A percentile compares a stretch with the other conserved stretches of the same genome.
phyloP scores from a whole-genome alignment of 2,329 filamentous ascomycete genomes.

The Knoxdaviesia capensis region DNA sequence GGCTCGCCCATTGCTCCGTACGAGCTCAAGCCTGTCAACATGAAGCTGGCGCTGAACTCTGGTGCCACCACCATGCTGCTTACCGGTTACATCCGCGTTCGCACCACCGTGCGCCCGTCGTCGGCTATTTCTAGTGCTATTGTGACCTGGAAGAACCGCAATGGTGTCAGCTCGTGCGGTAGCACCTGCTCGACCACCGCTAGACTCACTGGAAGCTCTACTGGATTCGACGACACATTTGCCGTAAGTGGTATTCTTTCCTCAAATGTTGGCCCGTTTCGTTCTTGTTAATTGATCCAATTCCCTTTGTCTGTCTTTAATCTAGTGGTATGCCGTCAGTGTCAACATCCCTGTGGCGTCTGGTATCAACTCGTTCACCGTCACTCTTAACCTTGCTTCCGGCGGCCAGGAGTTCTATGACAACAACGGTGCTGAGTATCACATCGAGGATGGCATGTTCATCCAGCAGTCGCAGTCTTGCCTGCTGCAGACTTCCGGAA shows the following conservation, averaged over 20 bases:
- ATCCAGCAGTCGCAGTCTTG: slow-evolving; percentile 38
- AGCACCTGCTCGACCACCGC: slow-evolving; percentile 22
- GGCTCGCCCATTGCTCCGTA: slow-evolving; percentile 33
- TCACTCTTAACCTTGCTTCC: slow-evolving; percentile 26
- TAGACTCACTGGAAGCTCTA: slow-evolving; percentile 23
- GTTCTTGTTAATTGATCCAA: not conserved
- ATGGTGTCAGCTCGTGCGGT: slow-evolving; percentile 17
- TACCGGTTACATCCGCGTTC: slow-evolving; percentile 34
- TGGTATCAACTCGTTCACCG: slow-evolving; percentile 40
- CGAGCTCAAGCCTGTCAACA: slow-evolving; percentile 34
- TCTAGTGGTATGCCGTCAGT: slow-evolving; percentile 24
- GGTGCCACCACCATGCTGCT: slow-evolving; percentile 27
- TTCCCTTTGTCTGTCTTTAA: not conserved
- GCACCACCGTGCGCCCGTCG: slow-evolving; percentile 24
- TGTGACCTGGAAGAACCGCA: slow-evolving; percentile 34
- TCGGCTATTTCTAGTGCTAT: slow-evolving; percentile 24
- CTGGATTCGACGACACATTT: slow-evolving; percentile 41
- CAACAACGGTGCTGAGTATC: slow-evolving; percentile 37
- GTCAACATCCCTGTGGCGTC: slow-evolving; percentile 31
- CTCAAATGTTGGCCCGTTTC: too few species aligned
- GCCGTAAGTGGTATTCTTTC: slow-evolving; percentile 7
- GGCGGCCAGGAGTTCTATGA: slow-evolving; percentile 25
- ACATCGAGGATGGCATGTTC: slow-evolving; percentile 31
- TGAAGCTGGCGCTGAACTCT: slow-evolving; percentile 31
- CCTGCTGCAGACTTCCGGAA: slow-evolving; percentile 20